Evolutionary conservation across 2,329 filamentous ascomycete genomes (phyloP).

Genomic region (Colletotrichum sp.): DNA sequence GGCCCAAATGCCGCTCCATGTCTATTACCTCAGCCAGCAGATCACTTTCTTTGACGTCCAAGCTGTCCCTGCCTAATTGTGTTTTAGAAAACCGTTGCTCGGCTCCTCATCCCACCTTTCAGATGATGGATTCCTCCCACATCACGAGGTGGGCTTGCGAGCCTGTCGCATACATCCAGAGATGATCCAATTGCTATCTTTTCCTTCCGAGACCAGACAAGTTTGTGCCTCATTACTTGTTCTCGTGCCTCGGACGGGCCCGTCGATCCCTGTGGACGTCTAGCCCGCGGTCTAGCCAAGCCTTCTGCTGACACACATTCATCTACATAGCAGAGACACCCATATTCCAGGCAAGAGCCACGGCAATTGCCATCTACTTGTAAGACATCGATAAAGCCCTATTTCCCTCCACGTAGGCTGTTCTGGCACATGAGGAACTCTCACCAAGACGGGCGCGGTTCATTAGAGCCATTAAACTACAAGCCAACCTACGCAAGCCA

Average conservation of each 20-base stretch:
- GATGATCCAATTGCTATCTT: background rate
- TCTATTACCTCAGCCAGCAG: background rate
- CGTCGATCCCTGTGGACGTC: background rate
- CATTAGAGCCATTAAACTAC: background rate
- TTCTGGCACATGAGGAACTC: background rate
- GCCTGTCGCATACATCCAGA: background rate
- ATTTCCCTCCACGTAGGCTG: background rate
- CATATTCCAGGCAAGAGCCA: background rate
- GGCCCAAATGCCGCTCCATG: background rate
- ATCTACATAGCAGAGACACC: background rate
- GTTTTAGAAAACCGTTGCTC: slow-evolving; percentile 13
- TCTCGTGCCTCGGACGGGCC: background rate
- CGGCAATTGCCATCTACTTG: background rate
- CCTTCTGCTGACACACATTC: background rate
- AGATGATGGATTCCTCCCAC: background rate
- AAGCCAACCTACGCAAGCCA: background rate
- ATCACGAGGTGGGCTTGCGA: background rate
- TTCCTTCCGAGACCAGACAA: background rate
- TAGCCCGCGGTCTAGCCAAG: background rate
- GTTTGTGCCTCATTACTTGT: too few species aligned
- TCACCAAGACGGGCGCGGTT: background rate
- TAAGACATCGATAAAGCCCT: background rate
- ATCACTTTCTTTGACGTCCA: background rate
- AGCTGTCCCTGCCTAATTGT: background rate
- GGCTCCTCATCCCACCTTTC: background rate